phyloP scores from a whole-genome alignment of 2,329 filamentous ascomycete species.

The Xylariaceae sp. region DNA sequence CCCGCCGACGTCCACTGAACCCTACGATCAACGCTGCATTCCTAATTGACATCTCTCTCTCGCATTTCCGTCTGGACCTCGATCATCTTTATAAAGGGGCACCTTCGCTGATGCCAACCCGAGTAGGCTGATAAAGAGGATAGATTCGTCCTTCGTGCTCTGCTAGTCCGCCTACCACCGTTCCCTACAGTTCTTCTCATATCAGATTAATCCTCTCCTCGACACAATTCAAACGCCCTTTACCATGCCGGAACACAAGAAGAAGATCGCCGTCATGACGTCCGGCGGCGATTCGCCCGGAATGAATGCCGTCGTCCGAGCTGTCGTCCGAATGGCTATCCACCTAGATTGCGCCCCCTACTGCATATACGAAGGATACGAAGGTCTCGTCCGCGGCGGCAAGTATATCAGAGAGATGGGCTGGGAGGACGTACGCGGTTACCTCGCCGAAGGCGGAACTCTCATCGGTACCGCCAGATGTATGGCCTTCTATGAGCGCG shows the following conservation, averaged over 20 bases:
- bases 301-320: conserved; percentile 89
- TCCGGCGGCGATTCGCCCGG: conserved; percentile 91
- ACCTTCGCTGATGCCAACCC: background rate
- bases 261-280: conserved; percentile 86
- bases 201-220: background rate
- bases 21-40: conserved; percentile 11
- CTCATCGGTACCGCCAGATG: conserved; percentile 93
- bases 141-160: background rate
- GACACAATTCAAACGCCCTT: background rate
- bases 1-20: background rate
- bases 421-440: conserved; percentile 94
- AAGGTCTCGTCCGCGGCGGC: conserved; percentile 86
- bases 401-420: conserved; percentile 81
- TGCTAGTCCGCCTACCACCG: background rate
- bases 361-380: conserved; percentile 89
- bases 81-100: background rate
- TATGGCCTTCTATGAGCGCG: conserved; percentile 84
- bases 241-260: conserved; percentile 46
- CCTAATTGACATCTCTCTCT: conserved; percentile 1
- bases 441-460: conserved; percentile 88
- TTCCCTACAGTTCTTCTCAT: background rate
- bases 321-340: conserved; percentile 87
- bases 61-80: background rate
- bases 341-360: conserved; percentile 76
- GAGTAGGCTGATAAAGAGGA: background rate